Evolutionary conservation across 345 rosid genomes (phyloP).

Genomic region (Eucalyptus brandiana): DNA sequence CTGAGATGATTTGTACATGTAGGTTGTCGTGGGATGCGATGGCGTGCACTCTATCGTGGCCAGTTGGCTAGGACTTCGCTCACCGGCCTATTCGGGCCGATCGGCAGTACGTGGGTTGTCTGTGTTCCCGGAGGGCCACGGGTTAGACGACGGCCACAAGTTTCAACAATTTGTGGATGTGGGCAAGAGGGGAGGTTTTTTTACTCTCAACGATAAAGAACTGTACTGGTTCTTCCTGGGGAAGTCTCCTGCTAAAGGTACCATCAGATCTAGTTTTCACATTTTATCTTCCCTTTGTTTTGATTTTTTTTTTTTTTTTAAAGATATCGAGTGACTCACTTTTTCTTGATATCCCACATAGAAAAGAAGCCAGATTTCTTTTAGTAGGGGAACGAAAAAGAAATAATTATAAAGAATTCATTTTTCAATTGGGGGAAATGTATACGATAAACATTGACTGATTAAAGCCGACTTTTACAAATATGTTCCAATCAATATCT

Average conservation of each 20-base stretch:
- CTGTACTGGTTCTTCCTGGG: slow-evolving; percentile 5
- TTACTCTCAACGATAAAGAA: slow-evolving; percentile 15
- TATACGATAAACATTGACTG: background rate
- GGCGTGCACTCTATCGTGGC: slow-evolving; percentile 24
- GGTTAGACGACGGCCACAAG: background rate
- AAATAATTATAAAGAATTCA: background rate
- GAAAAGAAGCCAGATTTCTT: background rate
- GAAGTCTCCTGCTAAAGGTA: slow-evolving; percentile 1
- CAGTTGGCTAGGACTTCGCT: slow-evolving; percentile 14
- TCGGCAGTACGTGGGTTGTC: slow-evolving; percentile 14
- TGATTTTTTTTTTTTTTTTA: background rate
- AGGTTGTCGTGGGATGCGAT: slow-evolving; percentile 30
- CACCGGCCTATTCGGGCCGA: slow-evolving; percentile 10
- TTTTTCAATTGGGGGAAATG: background rate
- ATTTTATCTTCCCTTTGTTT: background rate
- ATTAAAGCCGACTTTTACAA: background rate
- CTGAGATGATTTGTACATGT: background rate
- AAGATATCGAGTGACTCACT: background rate
- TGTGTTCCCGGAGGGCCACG: slow-evolving; percentile 19
- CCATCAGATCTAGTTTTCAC: background rate
- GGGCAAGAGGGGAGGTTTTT: slow-evolving; percentile 11
- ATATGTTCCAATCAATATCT: background rate
- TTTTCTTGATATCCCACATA: background rate
- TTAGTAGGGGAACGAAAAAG: background rate
- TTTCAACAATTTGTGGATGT: slow-evolving; percentile 4